phyloP scores from a whole-genome alignment of 352 stramenopile species.

The Pythium brachiatum region DNA sequence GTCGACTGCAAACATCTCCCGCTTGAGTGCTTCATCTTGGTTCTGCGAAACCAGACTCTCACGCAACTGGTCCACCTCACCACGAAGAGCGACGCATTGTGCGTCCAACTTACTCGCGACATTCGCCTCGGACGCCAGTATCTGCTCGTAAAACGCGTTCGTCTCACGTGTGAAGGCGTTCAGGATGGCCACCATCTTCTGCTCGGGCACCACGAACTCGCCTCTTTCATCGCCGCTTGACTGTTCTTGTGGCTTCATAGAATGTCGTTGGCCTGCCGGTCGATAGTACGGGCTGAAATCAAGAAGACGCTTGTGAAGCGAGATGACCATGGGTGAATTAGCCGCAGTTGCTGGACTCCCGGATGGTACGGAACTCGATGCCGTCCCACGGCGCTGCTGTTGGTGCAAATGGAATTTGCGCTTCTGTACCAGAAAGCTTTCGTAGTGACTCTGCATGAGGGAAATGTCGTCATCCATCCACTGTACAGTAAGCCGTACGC shows the following conservation, averaged over 20 bases:
- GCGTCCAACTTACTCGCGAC: background rate
- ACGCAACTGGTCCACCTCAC: background rate
- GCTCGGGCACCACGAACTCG: background rate
- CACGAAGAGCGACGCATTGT: background rate
- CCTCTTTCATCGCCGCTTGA: background rate
- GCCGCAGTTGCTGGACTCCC: background rate
- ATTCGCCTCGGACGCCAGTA: background rate
- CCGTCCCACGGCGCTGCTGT: background rate
- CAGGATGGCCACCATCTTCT: background rate
- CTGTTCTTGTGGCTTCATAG: background rate
- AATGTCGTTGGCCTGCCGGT: background rate
- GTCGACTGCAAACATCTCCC: conserved; percentile 44
- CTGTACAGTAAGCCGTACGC: conserved; percentile 36
- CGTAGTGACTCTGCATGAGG: conserved; percentile 42
- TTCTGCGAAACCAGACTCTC: background rate
- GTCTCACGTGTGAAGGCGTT: background rate
- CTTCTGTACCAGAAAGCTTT: conserved; percentile 36
- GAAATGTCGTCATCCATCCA: conserved; percentile 46
- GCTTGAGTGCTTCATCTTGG: conserved; percentile 34
- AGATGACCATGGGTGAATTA: background rate
- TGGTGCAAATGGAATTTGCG: conserved; percentile 31
- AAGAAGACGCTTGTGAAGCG: background rate
- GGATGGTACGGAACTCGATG: background rate
- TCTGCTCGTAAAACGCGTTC: conserved; percentile 1
- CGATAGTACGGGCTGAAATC: background rate